These are phyloP conservation scores for Magnaporthiopsis incrustans DNA, from an alignment of 2,329 filamentous ascomycete species.

Conservation along the genomic window DNA sequence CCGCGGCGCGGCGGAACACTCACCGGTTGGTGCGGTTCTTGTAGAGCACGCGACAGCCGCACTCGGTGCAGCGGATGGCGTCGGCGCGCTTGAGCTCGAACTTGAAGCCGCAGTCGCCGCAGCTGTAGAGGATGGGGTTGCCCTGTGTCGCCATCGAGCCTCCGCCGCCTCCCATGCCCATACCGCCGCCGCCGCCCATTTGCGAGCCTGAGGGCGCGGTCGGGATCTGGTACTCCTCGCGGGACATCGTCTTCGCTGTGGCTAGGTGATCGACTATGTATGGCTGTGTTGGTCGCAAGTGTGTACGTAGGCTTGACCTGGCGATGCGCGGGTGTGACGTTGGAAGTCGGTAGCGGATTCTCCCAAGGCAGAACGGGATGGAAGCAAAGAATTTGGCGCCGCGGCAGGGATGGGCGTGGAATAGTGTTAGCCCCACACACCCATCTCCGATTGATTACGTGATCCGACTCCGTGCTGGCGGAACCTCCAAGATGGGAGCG, in stretches of 20 bases:
- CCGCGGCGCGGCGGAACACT: constrained; percentile 24
- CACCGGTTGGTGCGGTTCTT: constrained; percentile 97
- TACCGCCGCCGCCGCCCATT: constrained; percentile 30
- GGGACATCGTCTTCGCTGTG: constrained; percentile 41
- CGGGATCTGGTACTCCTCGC: constrained; percentile 72
- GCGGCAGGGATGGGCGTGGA: not conserved
- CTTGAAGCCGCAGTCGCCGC: constrained; percentile 77
- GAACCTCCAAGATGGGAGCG: not conserved
- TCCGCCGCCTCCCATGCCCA: constrained; percentile 28
- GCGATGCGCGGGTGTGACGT: not conserved
- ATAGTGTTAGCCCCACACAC: not conserved
- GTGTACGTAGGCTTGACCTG: not conserved
- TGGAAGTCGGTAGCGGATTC: constrained; percentile 1
- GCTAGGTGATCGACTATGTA: not conserved
- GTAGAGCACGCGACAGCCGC: constrained; percentile 90
- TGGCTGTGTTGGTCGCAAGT: not conserved
- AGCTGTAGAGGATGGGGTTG: constrained; percentile 59
- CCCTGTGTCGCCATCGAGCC: constrained; percentile 32
- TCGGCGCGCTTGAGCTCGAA: constrained; percentile 70
- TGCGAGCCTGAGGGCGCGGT: constrained; percentile 38
- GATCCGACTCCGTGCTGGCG: not conserved
- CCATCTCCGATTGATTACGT: not conserved
- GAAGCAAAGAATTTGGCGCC: constrained; percentile 1
- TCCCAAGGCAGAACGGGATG: not conserved
- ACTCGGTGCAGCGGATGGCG: constrained; percentile 81